A percentile compares a stretch with the other conserved stretches of the same genome.
These are phyloP conservation scores for Auricularia auricula-judae DNA, from an alignment of 768 basidiomycete genomes.

Conservation along the genomic window DNA sequence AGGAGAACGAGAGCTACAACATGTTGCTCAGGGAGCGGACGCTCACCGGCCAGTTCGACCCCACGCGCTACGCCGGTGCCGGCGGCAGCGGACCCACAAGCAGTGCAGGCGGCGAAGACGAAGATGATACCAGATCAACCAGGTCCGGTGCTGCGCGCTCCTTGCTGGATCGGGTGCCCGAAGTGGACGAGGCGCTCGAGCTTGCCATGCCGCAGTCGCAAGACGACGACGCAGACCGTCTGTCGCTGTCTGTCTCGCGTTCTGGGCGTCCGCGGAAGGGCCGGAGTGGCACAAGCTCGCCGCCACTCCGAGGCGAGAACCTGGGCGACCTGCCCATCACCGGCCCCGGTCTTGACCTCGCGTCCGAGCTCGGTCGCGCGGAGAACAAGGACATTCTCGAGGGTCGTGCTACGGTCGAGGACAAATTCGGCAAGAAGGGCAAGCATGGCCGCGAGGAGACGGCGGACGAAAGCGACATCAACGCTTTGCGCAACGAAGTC, in stretches of 20 bases:
- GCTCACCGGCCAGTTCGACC: slow-evolving; percentile 75
- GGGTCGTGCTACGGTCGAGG: slow-evolving; percentile 31
- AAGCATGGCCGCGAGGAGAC: slow-evolving; percentile 31
- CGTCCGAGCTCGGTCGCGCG: slow-evolving; percentile 83
- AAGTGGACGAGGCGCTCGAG: neutral
- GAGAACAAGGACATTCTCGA: slow-evolving; percentile 77
- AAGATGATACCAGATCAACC: slow-evolving; percentile 9
- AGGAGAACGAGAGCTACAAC: slow-evolving; percentile 97
- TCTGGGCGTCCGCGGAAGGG: neutral
- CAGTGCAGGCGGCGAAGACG: slow-evolving; percentile 28
- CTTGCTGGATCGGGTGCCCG: slow-evolving; percentile 22
- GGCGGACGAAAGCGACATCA: slow-evolving; percentile 41
- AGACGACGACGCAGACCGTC: neutral
- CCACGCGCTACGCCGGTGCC: slow-evolving; percentile 53
- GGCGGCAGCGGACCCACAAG: slow-evolving; percentile 14
- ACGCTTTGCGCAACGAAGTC: slow-evolving; percentile 73
- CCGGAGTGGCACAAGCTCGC: slow-evolving; percentile 11
- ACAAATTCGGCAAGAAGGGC: slow-evolving; percentile 40
- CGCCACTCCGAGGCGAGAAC: slow-evolving; percentile 56
- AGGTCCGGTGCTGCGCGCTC: slow-evolving; percentile 33
- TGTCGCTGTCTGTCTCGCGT: neutral
- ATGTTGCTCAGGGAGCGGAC: slow-evolving; percentile 87
- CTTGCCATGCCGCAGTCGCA: neutral
- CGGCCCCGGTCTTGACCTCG: slow-evolving; percentile 81
- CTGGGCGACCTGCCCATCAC: slow-evolving; percentile 79